A percentile compares a stretch with the other conserved stretches of the same genome.
These are phyloP conservation scores for Aureobasidium sp. DNA, from an alignment of 2,329 filamentous ascomycete genomes.

Conservation along the genomic window DNA sequence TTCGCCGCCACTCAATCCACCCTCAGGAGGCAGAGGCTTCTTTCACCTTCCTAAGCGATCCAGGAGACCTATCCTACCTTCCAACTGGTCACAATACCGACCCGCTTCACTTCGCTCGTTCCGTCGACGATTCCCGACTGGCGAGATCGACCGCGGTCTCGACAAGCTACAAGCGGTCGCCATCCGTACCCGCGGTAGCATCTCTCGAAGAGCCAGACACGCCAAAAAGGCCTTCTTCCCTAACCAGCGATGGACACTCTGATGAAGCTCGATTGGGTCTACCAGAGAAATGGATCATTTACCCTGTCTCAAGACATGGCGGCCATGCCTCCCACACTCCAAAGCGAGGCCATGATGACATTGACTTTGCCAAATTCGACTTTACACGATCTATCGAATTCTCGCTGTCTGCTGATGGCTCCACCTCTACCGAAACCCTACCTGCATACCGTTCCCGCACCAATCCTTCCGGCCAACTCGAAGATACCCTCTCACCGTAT, in stretches of 20 bases:
- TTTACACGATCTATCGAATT: background rate
- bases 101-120: background rate
- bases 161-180: conserved; percentile 5
- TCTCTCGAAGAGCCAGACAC: background rate
- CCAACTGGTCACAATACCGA: background rate
- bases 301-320: background rate
- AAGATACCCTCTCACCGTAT: background rate
- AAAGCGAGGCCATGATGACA: background rate
- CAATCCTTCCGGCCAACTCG: background rate
- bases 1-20: conserved; percentile 1
- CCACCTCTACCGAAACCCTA: background rate
- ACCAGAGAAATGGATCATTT: background rate
- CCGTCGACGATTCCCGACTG: background rate
- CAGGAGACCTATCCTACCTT: background rate
- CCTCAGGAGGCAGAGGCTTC: background rate
- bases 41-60: conserved; percentile 6
- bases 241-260: background rate
- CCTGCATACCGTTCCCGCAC: background rate
- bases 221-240: background rate
- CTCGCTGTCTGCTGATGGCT: background rate
- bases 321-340: background rate
- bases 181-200: background rate
- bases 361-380: background rate
- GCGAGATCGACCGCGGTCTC: background rate
- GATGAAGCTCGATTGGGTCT: background rate